phyloP scores from a whole-genome alignment of 225 moss, liverwort and hornwort genomes.

The Marchantia paleacea region DNA sequence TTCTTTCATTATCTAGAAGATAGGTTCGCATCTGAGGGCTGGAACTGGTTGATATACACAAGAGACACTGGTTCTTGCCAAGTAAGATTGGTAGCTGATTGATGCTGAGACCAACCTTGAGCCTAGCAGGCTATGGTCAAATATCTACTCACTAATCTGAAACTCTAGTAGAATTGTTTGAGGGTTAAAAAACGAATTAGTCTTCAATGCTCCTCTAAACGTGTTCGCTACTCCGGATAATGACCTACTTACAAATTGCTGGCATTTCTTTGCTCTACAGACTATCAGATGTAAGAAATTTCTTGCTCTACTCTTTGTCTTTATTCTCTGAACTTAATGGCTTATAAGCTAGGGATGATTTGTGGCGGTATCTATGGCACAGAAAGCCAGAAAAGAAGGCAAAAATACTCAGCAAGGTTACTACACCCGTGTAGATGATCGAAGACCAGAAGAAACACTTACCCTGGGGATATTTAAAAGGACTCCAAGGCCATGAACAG shows the following conservation, averaged over 20 bases:
- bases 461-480: constrained; percentile 46
- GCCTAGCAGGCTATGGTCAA: too few species aligned
- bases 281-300: not conserved
- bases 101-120: too few species aligned
- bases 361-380: constrained; percentile 2
- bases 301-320: constrained; percentile 3
- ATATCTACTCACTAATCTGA: too few species aligned
- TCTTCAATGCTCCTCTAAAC: too few species aligned
- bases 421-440: constrained; percentile 28
- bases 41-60: too few species aligned
- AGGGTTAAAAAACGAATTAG: too few species aligned
- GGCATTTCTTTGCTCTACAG: not conserved
- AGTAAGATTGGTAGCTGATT: too few species aligned
- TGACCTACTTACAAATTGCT: not conserved
- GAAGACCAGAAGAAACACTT: constrained; percentile 45
- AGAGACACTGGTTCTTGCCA: too few species aligned
- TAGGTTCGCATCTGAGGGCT: too few species aligned
- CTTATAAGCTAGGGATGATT: not conserved
- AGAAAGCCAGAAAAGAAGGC: constrained; percentile 26
- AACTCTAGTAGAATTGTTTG: too few species aligned
- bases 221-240: too few species aligned
- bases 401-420: constrained; percentile 13
- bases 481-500: constrained; percentile 64
- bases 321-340: not conserved
- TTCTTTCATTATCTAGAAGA: too few species aligned